Percentiles rank a stretch among this genome's conserved stretches.
phyloP scores from a whole-genome alignment of 2,329 filamentous ascomycete species.

The Trichophyton mentagrophytes region DNA sequence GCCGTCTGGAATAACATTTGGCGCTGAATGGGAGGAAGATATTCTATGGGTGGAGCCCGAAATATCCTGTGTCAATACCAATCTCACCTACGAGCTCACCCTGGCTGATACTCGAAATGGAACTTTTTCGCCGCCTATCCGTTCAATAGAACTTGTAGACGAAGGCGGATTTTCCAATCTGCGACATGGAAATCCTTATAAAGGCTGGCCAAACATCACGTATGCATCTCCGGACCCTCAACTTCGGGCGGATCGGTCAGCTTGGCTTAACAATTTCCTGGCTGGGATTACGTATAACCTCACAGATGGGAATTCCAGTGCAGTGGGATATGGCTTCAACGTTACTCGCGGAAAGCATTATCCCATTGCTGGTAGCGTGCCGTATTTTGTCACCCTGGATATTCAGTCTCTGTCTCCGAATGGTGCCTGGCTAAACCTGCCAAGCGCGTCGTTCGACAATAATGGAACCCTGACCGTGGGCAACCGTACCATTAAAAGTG shows the following conservation, averaged over 20 bases:
- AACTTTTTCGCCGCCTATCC: background rate
- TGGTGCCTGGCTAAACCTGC: background rate
- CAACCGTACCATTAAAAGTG: background rate
- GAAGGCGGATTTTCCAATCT: constrained; percentile 27
- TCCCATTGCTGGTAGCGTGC: background rate
- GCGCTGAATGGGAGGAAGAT: constrained; percentile 36
- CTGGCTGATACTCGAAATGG: constrained; percentile 13
- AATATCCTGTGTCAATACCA: constrained; percentile 32
- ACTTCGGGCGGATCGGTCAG: constrained; percentile 32
- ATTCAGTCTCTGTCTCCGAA: background rate
- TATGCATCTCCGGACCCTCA: constrained; percentile 21
- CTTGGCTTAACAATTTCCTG: constrained; percentile 32
- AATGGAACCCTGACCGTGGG: constrained; percentile 1
- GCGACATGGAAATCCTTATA: background rate
- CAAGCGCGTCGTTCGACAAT: background rate
- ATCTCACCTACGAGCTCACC: constrained; percentile 30
- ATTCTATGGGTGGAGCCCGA: constrained; percentile 38
- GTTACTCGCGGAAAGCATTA: constrained; percentile 3
- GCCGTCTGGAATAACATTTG: constrained; percentile 23
- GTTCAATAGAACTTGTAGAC: background rate
- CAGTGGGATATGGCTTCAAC: background rate
- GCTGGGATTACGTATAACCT: constrained; percentile 31
- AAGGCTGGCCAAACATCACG: background rate
- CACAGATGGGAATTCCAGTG: constrained; percentile 17
- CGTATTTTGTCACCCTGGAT: background rate